Base-by-base conservation (phyloP, 228 moss, liverwort and hornwort species). In the Sphagnum magellanicum region DNA sequence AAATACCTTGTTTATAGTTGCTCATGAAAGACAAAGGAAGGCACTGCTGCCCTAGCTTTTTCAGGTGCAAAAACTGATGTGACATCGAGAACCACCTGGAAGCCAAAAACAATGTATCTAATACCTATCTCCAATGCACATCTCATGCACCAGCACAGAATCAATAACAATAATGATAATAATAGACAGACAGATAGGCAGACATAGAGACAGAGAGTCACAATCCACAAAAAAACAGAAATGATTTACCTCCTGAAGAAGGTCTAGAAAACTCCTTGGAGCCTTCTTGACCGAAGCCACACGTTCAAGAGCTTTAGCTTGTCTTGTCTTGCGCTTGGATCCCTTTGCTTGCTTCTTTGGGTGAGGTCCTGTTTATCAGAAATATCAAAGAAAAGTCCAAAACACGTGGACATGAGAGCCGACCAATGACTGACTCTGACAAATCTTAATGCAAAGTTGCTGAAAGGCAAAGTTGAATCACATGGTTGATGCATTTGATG, bases 281-380 rank as follows among this genome's bases (percentile, higher is more conserved):
- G 80, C 79, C 72, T 83, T 93, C 71, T 79, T 91, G 49, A 72
- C 81, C 55, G 79, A 89, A 63, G 91, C 93, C 57, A 86, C 90
- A 71, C 79, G 91, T 70, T 93, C 96, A 74, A 92, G 81, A 52
- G 86, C 89, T 80, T 85, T 88, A 47, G 96, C 88, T 85, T 93
- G 89, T 79, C 96, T 82, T 52, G 96, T 97, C 83, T 97, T 97
- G 52, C 93, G 91, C 75, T 87, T 90, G 17, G 89, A 82, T 10
- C 90, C 83, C 78, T 93, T 97, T 1, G 80, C 83, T 16, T 80
- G 17, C 76, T 88, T 93, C 62, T 88, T 91, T 79, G 89, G 92
- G 59, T 77, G 17, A 65, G 89, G 85, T 67, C 90, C 90, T 83
- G 80, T 8, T 51, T 5, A 6, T 64, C 14, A 62, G 3, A 58